These are phyloP conservation scores for Dothideomycetes sp. DNA, from an alignment of 2,329 filamentous ascomycete genomes.

Conservation along the genomic window DNA sequence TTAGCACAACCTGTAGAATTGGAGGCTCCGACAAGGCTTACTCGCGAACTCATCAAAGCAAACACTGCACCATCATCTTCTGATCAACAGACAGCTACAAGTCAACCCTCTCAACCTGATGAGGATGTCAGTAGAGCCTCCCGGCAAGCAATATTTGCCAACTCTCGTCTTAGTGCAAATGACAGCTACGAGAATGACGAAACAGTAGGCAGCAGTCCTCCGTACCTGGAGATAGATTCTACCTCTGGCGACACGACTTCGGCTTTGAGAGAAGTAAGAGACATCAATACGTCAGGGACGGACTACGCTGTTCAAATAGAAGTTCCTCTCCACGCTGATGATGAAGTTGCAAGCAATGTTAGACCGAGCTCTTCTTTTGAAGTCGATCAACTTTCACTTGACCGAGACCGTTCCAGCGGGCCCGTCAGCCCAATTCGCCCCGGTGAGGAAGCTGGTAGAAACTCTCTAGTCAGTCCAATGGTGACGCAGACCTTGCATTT, in stretches of 20 bases:
- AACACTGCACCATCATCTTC: constrained; percentile 19
- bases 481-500: constrained; percentile 17
- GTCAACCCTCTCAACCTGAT: background rate
- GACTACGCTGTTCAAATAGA: constrained; percentile 3
- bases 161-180: background rate
- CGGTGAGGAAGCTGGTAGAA: constrained; percentile 18
- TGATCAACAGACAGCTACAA: constrained; percentile 8
- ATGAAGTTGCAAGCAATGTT: too few relatives aligned
- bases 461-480: constrained; percentile 23
- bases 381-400: too few relatives aligned
- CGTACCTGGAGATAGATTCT: background rate
- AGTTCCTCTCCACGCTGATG: too few relatives aligned
- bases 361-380: too few relatives aligned
- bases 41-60: constrained; percentile 23
- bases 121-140: background rate
- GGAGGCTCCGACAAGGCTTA: constrained; percentile 22
- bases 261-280: too few relatives aligned
- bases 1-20: constrained; percentile 19
- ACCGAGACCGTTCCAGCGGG: background rate
- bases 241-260: background rate
- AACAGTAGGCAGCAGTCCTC: background rate
- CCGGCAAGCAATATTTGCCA: background rate
- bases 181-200: background rate
- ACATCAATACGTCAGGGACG: too few relatives aligned
- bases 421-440: constrained; percentile 21